Percentiles rank a stretch among this genome's conserved stretches.
These are phyloP conservation scores for Staphylotrichum longicolle DNA, from an alignment of 495 filamentous ascomycete species.

Conservation along the genomic window DNA sequence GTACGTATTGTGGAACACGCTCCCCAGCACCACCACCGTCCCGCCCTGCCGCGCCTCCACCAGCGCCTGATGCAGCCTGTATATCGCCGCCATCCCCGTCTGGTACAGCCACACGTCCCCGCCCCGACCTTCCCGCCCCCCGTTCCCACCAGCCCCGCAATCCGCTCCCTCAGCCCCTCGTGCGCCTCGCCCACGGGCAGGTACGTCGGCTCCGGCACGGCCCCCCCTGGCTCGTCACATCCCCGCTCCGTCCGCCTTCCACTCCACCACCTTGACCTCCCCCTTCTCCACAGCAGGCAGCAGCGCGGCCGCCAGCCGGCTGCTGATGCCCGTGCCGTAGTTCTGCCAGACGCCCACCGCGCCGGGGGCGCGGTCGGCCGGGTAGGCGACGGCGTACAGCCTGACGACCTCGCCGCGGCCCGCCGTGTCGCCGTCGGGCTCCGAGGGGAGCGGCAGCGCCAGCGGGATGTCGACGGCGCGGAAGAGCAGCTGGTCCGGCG, in stretches of 20 bases:
- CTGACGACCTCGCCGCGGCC: slow-evolving; percentile 14
- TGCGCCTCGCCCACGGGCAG: slow-evolving; percentile 33
- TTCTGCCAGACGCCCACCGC: slow-evolving; percentile 42
- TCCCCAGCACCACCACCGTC: slow-evolving; percentile 34
- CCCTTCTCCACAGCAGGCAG: slow-evolving; percentile 24
- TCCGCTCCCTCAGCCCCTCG: slow-evolving; percentile 32
- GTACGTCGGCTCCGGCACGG: slow-evolving; percentile 21
- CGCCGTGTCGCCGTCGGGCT: slow-evolving; percentile 8
- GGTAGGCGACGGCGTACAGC: slow-evolving; percentile 40
- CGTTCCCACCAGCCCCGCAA: slow-evolving; percentile 36
- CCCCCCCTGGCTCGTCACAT: neutral
- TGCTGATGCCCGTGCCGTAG: slow-evolving; percentile 40
- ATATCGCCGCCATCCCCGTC: slow-evolving; percentile 50
- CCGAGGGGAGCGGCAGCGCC: slow-evolving; percentile 1
- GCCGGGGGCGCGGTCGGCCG: slow-evolving; percentile 25
- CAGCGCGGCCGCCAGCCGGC: slow-evolving; percentile 39
- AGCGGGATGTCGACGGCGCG: slow-evolving; percentile 35
- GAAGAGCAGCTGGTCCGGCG: slow-evolving; percentile 32
- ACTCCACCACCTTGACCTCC: neutral
- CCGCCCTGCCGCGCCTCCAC: slow-evolving; percentile 19
- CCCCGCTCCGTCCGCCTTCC: neutral
- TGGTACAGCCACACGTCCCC: slow-evolving; percentile 46
- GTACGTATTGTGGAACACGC: slow-evolving; percentile 39
- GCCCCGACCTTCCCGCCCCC: slow-evolving; percentile 11
- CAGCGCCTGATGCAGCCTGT: slow-evolving; percentile 23